A percentile compares a stretch with the other conserved stretches of the same genome.
These are phyloP conservation scores for Boletus vinaceobasis DNA, from an alignment of 768 basidiomycete genomes.

Conservation along the genomic window DNA sequence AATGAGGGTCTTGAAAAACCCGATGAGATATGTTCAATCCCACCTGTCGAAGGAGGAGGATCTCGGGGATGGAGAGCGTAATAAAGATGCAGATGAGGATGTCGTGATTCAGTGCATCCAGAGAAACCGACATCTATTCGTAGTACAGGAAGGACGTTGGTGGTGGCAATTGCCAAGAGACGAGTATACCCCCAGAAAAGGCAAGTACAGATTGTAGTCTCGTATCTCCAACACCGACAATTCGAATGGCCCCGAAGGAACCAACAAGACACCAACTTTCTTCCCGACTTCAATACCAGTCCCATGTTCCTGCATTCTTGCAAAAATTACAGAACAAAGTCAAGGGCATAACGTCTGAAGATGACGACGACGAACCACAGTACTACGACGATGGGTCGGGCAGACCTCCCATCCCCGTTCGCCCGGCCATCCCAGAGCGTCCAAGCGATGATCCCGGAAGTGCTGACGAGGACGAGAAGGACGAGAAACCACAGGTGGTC, in stretches of 20 bases:
- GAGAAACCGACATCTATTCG: conserved; percentile 15
- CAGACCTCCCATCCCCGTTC: conserved; percentile 67
- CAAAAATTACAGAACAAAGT: conserved; percentile 62
- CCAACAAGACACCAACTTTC: conserved; percentile 71
- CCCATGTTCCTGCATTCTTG: conserved; percentile 60
- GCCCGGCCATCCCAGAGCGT: conserved; percentile 69
- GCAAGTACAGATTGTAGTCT: conserved; percentile 6
- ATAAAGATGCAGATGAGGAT: conserved; percentile 36
- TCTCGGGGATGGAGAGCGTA: conserved; percentile 37
- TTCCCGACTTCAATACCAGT: conserved; percentile 61
- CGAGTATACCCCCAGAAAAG: conserved; percentile 11
- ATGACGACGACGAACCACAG: conserved; percentile 43
- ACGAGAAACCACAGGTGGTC: conserved; percentile 87
- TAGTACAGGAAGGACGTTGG: not conserved
- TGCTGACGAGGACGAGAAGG: conserved; percentile 65
- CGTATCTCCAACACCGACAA: not conserved
- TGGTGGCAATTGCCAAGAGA: not conserved
- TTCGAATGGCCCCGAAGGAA: conserved; percentile 48
- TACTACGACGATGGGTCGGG: conserved; percentile 68
- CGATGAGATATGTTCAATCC: not conserved
- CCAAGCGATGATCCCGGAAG: conserved; percentile 69
- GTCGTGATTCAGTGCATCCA: conserved; percentile 36
- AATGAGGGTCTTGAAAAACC: not conserved
- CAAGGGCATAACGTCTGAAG: conserved; percentile 49
- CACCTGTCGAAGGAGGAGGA: conserved; percentile 44